Percentiles rank a stretch among this genome's conserved stretches.
phyloP scores from a whole-genome alignment of 2,329 filamentous ascomycete species.

The Paecilomyces fulvus region DNA sequence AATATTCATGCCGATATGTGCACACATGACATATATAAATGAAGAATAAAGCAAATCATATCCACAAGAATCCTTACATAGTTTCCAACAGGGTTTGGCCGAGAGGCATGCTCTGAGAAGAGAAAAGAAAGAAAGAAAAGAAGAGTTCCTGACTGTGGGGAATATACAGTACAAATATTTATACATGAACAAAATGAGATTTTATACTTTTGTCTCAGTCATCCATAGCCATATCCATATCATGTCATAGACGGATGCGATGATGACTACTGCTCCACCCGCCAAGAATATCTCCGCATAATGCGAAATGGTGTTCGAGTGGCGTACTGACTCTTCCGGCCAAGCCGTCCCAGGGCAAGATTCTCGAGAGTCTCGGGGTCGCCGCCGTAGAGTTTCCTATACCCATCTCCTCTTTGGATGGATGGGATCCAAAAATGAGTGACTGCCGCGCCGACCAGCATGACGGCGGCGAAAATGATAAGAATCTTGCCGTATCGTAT shows the following conservation, averaged over 20 bases:
- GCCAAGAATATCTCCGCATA: background rate
- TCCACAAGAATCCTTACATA: too few relatives aligned
- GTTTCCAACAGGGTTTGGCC: too few relatives aligned
- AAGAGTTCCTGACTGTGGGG: background rate
- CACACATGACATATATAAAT: too few relatives aligned
- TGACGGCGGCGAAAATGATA: slow-evolving; percentile 33
- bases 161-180: background rate
- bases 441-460: slow-evolving; percentile 32
- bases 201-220: background rate
- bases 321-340: slow-evolving; percentile 27
- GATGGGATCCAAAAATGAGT: slow-evolving; percentile 36
- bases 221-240: background rate
- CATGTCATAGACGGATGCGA: background rate
- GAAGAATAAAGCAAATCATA: too few relatives aligned
- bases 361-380: slow-evolving; percentile 31
- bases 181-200: background rate
- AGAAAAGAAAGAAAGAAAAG: background rate
- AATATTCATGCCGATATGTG: too few relatives aligned
- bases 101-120: too few relatives aligned
- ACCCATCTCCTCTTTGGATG: slow-evolving; percentile 21
- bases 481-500: slow-evolving; percentile 32
- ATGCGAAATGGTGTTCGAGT: slow-evolving; percentile 4
- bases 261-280: background rate
- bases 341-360: slow-evolving; percentile 29
- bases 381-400: slow-evolving; percentile 24